A percentile compares a stretch with the other conserved stretches of the same genome.
Conservation (phyloP, 768 basidiomycete genomes). For the Calvatia gigantea region DNA sequence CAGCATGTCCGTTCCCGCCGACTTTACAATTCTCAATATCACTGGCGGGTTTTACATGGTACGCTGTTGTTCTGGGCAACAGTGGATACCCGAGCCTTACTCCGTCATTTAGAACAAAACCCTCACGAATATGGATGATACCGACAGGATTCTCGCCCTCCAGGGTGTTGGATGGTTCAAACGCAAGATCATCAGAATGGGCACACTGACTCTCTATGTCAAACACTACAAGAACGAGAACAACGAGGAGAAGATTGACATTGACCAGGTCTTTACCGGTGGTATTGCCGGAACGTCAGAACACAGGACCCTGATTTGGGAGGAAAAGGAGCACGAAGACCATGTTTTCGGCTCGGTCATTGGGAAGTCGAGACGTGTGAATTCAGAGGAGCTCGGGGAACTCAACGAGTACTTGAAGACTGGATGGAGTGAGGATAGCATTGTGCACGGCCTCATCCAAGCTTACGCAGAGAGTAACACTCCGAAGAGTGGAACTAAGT, state of each 20-base stretch:
- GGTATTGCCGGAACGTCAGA: constrained; percentile 59
- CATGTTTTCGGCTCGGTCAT: constrained; percentile 58
- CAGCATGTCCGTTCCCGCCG: constrained; percentile 62
- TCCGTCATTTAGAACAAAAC: constrained; percentile 60
- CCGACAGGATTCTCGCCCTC: constrained; percentile 60
- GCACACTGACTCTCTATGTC: constrained; percentile 57
- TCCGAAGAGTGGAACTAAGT: constrained; percentile 52
- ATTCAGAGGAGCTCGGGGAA: constrained; percentile 42
- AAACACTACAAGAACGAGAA: constrained; percentile 63
- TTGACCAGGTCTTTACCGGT: constrained; percentile 62
- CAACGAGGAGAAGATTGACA: constrained; percentile 61
- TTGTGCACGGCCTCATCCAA: constrained; percentile 41
- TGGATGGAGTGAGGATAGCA: constrained; percentile 37
- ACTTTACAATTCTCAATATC: constrained; percentile 57
- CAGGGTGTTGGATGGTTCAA: constrained; percentile 76
- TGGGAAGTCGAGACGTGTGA: constrained; percentile 49
- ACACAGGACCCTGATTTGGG: constrained; percentile 54
- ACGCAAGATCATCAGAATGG: constrained; percentile 55
- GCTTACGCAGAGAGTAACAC: constrained; percentile 57
- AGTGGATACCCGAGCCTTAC: not conserved
- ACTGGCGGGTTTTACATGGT: constrained; percentile 66
- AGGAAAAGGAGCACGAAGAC: constrained; percentile 49
- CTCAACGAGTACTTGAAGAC: constrained; percentile 33
- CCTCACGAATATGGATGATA: constrained; percentile 46
- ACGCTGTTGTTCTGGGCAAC: constrained; percentile 10